phyloP scores from a whole-genome alignment of 2,329 filamentous ascomycete genomes.

The Rutstroemia sp. region DNA sequence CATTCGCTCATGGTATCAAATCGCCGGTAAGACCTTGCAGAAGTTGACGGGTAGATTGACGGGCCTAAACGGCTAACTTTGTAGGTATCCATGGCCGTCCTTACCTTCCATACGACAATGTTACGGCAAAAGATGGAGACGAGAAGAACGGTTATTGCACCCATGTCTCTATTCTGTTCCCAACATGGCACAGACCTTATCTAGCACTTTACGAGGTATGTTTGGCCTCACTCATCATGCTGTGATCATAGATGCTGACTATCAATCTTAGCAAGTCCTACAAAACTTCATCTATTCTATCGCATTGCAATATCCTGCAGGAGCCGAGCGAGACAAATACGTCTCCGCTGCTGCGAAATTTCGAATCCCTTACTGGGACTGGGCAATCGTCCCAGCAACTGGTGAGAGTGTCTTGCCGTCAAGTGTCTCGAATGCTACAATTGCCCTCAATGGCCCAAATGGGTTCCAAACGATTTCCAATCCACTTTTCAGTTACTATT shows the following conservation, averaged over 20 bases:
- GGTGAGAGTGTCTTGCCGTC: conserved; percentile 42
- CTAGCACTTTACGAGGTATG: conserved; percentile 47
- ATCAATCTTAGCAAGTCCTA: conserved; percentile 42
- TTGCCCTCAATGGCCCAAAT: conserved; percentile 49
- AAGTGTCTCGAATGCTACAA: conserved; percentile 36
- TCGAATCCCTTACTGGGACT: conserved; percentile 43
- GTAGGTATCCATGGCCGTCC: conserved; percentile 26
- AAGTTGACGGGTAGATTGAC: neutral
- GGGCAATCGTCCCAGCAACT: conserved; percentile 37
- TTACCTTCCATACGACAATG: conserved; percentile 20
- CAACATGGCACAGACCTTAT: conserved; percentile 48
- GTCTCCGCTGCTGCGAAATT: conserved; percentile 33
- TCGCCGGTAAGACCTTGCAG: conserved; percentile 15
- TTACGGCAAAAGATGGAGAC: conserved; percentile 12
- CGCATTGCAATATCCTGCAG: conserved; percentile 30
- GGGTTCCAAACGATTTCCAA: conserved; percentile 36
- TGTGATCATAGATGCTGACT: neutral
- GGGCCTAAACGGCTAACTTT: neutral
- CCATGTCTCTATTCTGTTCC: conserved; percentile 26
- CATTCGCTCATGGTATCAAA: conserved; percentile 23
- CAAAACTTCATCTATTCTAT: conserved; percentile 39
- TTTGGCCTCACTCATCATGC: neutral
- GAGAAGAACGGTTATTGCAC: conserved; percentile 22
- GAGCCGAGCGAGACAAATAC: conserved; percentile 35
- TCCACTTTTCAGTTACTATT: conserved; percentile 45